Evolutionary conservation across 2,329 filamentous ascomycete genomes (phyloP).

Genomic region (Beauveria medogensis): DNA sequence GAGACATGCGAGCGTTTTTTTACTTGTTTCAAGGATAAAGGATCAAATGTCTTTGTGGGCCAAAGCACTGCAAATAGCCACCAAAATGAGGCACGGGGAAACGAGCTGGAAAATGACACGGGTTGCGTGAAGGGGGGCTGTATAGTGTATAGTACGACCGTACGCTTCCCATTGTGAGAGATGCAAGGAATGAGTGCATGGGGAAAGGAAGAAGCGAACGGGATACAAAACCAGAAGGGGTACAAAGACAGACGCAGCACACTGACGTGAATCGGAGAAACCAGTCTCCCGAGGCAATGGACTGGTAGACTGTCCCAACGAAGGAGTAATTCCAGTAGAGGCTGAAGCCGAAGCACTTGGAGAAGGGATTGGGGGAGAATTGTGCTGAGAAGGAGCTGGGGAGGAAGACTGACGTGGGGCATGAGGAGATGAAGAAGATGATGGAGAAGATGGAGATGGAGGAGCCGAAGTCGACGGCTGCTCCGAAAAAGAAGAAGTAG

Average conservation of each 20-base stretch:
- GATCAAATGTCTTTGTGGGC: not conserved
- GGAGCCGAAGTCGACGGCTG: constrained; percentile 13
- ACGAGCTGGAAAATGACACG: too few relatives aligned
- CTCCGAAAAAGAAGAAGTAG: constrained; percentile 17
- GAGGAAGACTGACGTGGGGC: constrained; percentile 3
- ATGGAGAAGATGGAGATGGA: constrained; percentile 8
- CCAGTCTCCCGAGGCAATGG: not conserved
- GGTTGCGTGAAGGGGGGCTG: too few relatives aligned
- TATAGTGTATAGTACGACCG: too few relatives aligned
- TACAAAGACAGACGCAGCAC: not conserved
- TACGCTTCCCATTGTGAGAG: not conserved
- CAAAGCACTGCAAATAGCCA: not conserved
- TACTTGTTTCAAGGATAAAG: too few relatives aligned
- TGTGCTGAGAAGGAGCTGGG: not conserved
- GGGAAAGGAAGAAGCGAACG: not conserved
- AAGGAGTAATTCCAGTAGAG: not conserved
- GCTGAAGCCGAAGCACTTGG: not conserved
- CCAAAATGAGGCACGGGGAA: not conserved
- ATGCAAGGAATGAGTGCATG: not conserved
- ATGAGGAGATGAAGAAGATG: not conserved
- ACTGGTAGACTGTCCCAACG: not conserved
- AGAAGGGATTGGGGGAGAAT: not conserved
- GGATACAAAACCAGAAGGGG: too few relatives aligned
- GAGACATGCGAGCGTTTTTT: too few relatives aligned
- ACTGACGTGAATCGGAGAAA: not conserved